phyloP scores from a whole-genome alignment of 83 land plant genomes.

The Diphasiastrum complanatum region DNA sequence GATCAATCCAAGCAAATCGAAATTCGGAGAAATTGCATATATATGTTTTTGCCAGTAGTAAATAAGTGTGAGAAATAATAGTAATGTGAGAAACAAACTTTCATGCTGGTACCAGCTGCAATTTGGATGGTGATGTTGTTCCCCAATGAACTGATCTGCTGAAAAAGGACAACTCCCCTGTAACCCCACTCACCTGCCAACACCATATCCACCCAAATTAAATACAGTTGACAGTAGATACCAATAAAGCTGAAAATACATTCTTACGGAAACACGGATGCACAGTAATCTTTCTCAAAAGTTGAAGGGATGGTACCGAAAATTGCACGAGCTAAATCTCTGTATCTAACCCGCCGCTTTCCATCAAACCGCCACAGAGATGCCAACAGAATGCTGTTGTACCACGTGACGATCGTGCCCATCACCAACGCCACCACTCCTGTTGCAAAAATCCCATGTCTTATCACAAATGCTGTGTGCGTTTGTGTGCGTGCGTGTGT shows the following conservation, averaged over 20 bases:
- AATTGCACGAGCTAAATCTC: conserved; percentile 44
- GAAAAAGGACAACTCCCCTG: conserved; percentile 46
- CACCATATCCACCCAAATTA: neutral
- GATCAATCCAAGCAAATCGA: too few species aligned
- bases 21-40: too few species aligned
- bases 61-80: neutral
- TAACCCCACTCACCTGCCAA: conserved; percentile 45
- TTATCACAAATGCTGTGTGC: conserved; percentile 10
- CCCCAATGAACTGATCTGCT: conserved; percentile 61
- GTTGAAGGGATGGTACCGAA: too few species aligned
- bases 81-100: conserved; percentile 23
- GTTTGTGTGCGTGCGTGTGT: neutral
- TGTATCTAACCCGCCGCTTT: conserved; percentile 35
- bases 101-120: conserved; percentile 57
- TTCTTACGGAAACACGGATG: too few species aligned
- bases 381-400: conserved; percentile 45
- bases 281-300: too few species aligned
- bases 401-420: conserved; percentile 54
- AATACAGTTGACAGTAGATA: too few species aligned
- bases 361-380: conserved; percentile 54
- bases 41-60: too few species aligned
- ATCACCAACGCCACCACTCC: conserved; percentile 46
- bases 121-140: conserved; percentile 62
- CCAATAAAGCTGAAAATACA: too few species aligned
- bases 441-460: neutral